Evolutionary conservation across 2,329 filamentous ascomycete species (phyloP), one percentile per base, ranked within the genome.

Genomic region (Xylariaceae sp.): DNA sequence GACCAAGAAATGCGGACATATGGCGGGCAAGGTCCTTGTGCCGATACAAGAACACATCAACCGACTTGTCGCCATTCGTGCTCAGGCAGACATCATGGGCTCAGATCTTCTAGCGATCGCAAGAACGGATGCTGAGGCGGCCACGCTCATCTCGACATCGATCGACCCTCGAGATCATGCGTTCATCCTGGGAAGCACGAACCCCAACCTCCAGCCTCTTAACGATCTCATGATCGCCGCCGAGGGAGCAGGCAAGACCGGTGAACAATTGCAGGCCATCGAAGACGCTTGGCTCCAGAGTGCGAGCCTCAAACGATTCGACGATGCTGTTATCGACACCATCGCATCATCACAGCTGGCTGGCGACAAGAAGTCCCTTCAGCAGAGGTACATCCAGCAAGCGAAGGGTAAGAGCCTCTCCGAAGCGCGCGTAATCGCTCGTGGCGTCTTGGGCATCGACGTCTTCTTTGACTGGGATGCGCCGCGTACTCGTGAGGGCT

Each of bases 1-100:
- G 47, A 97, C 94, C 44, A 99, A 99, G 83, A 99, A 99, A 82
- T 99, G 94, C 70, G 94, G 94, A 56, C 94, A 97, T 75, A 97
- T 97, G 94, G 94, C 94, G 58, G 94, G 94, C 66, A 97, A 97
- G 76, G 94, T 97, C 39, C 78, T 99, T 53, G 94, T 99, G 45
- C 94, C 94, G 44, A 95, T 96, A 67, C 89, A 84, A 72, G 94
- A 99, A 76, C 94, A 99, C 76, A 96, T 97, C 75, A 97, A 96
- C 77, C 87, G 94, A 48, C 80, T 99, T 47, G 90, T 99, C 44
- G 91, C 94, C 61, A 97, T 99, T 69, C 87, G 94, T 53, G 92
- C 94, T 5, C 94, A 99, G 74, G 92, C 94, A 60, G 94, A 99
- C 68, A 97, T 99, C 65, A 97, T 99, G 94, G 94, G 89, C 57